These are phyloP conservation scores for Chamaenerion angustifolium DNA, from an alignment of 345 rosid genomes.

Conservation along the genomic window DNA sequence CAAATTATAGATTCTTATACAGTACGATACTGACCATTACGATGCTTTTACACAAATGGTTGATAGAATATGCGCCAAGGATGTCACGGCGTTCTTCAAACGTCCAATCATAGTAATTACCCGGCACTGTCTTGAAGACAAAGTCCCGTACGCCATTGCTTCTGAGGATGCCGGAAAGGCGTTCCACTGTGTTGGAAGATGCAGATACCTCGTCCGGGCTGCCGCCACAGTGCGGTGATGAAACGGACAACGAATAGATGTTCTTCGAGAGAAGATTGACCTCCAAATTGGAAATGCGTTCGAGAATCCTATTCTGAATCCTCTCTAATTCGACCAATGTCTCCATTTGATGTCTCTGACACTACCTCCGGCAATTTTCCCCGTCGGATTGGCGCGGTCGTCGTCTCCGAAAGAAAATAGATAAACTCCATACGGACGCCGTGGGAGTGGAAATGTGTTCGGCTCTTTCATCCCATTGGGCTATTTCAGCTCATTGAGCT, in stretches of 20 bases:
- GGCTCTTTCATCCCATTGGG: too few relatives aligned
- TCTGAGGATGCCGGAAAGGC: constrained; percentile 54
- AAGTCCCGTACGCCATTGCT: constrained; percentile 43
- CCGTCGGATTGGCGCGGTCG: too few relatives aligned
- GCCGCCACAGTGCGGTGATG: constrained; percentile 6
- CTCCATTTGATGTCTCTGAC: constrained; percentile 13
- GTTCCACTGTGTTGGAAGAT: constrained; percentile 27
- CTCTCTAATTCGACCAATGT: constrained; percentile 50
- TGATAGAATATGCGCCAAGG: constrained; percentile 57
- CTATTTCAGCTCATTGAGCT: too few relatives aligned
- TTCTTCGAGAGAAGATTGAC: constrained; percentile 15
- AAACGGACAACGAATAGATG: constrained; percentile 8
- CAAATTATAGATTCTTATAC: too few relatives aligned
- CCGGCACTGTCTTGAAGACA: constrained; percentile 43
- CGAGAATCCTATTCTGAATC: constrained; percentile 36
- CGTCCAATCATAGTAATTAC: constrained; percentile 66
- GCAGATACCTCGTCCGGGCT: neutral
- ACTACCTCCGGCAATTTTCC: neutral
- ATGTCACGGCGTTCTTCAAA: constrained; percentile 56
- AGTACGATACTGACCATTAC: constrained; percentile 41
- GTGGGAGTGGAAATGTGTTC: too few relatives aligned
- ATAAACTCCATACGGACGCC: too few relatives aligned
- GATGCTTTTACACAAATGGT: constrained; percentile 91
- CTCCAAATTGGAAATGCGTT: constrained; percentile 41
- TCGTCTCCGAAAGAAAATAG: too few relatives aligned